Conservation (phyloP, 805 yeast species). For the Zygoascus flipseniorum region DNA sequence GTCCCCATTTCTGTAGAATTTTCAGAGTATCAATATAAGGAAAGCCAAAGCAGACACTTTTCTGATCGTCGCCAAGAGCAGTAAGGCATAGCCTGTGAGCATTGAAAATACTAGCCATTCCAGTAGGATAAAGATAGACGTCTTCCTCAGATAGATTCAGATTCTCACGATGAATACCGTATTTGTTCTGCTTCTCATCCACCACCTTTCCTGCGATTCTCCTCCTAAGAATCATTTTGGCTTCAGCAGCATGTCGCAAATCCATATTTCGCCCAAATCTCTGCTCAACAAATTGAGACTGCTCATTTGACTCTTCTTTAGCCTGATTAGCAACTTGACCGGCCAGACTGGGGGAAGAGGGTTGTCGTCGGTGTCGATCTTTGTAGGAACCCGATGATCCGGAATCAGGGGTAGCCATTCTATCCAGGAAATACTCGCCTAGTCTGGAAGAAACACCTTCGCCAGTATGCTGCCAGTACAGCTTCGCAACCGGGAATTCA, state of each 20-base stretch:
- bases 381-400: slow-evolving; percentile 5
- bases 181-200: slow-evolving; percentile 29
- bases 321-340: background rate
- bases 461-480: slow-evolving; percentile 96
- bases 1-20: slow-evolving; percentile 81
- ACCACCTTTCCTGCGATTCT: slow-evolving; percentile 65
- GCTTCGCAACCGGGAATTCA: slow-evolving; percentile 58
- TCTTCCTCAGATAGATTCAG: slow-evolving; percentile 38
- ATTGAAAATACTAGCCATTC: slow-evolving; percentile 86
- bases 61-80: slow-evolving; percentile 25
- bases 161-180: slow-evolving; percentile 18
- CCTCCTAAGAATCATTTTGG: slow-evolving; percentile 63
- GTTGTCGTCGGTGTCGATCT: background rate
- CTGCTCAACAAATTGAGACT: slow-evolving; percentile 67
- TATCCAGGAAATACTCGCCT: slow-evolving; percentile 71
- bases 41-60: slow-evolving; percentile 90
- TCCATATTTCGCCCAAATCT: slow-evolving; percentile 87
- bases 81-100: slow-evolving; percentile 47
- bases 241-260: slow-evolving; percentile 62
- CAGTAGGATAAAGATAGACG: slow-evolving; percentile 78
- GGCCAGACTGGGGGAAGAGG: background rate
- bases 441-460: slow-evolving; percentile 90
- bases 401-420: slow-evolving; percentile 33
- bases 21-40: slow-evolving; percentile 92
- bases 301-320: slow-evolving; percentile 32